Evolutionary conservation across 169 alveolate genomes (phyloP).

Genomic region (Theileria annulata): DNA sequence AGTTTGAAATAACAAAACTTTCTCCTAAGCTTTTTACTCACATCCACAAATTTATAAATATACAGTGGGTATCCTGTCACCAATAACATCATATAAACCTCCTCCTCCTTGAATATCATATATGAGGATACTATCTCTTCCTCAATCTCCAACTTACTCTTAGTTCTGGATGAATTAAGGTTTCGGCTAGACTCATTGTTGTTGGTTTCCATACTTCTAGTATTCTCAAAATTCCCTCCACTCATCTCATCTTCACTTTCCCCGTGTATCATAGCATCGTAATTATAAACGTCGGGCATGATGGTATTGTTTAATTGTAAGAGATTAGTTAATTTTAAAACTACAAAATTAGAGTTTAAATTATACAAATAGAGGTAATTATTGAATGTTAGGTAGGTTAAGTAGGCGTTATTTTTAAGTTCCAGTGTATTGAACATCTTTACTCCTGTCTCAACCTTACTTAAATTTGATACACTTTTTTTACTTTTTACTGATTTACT

Average conservation of each 20-base stretch:
- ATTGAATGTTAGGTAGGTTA: neutral
- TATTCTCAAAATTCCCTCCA: neutral
- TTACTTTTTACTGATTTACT: neutral
- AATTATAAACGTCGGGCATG: neutral
- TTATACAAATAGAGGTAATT: neutral
- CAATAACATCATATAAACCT: neutral
- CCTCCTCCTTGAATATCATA: neutral
- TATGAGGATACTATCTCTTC: neutral
- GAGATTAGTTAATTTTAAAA: neutral
- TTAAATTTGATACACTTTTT: neutral
- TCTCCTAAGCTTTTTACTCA: neutral
- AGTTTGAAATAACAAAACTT: neutral
- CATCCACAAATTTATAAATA: neutral
- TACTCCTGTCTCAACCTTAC: neutral
- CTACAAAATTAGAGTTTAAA: neutral
- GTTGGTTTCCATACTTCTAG: neutral
- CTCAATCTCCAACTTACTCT: neutral
- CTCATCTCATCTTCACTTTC: neutral
- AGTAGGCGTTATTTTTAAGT: neutral
- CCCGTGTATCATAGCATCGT: neutral
- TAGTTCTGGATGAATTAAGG: neutral
- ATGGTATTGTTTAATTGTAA: neutral
- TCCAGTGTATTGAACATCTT: neutral
- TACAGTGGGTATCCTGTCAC: neutral
- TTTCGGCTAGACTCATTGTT: neutral